Conservation (phyloP, 2,329 filamentous ascomycete genomes). For the Colletotrichum lentis region DNA sequence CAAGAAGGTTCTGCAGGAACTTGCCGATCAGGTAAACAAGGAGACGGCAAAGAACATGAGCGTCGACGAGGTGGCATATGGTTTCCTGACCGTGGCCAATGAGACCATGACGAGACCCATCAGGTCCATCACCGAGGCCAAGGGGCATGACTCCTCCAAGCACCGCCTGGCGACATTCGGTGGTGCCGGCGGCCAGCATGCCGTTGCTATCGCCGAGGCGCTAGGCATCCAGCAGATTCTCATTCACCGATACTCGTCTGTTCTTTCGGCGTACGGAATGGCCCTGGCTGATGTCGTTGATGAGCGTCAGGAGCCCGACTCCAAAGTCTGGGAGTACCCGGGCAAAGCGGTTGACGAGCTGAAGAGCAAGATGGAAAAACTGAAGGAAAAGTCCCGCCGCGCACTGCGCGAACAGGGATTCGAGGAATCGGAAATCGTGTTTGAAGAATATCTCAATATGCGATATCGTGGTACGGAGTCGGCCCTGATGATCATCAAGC, state of each 20-base stretch:
- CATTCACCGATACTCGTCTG: constrained; percentile 86
- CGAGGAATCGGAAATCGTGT: constrained; percentile 74
- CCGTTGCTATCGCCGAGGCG: constrained; percentile 87
- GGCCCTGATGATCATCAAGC: constrained; percentile 86
- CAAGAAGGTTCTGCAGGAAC: constrained; percentile 75
- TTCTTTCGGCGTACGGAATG: constrained; percentile 92
- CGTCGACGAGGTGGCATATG: constrained; percentile 85
- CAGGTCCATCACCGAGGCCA: constrained; percentile 87
- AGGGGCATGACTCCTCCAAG: constrained; percentile 88
- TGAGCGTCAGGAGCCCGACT: constrained; percentile 82
- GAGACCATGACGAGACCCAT: constrained; percentile 93
- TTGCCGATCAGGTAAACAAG: constrained; percentile 79
- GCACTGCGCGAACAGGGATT: constrained; percentile 83
- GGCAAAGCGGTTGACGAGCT: constrained; percentile 69
- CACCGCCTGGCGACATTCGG: constrained; percentile 93
- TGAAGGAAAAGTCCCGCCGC: constrained; percentile 77
- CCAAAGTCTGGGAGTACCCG: constrained; percentile 67
- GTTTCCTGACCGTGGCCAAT: constrained; percentile 89
- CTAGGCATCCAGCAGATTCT: constrained; percentile 87
- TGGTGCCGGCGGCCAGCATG: constrained; percentile 89
- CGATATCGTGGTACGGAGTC: constrained; percentile 90
- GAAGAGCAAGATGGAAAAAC: constrained; percentile 76
- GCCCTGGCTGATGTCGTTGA: constrained; percentile 92
- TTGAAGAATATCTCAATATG: constrained; percentile 95
- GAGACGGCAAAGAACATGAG: constrained; percentile 78